Conservation (phyloP, 768 basidiomycete genomes). For the Lentinula guzmanii region DNA sequence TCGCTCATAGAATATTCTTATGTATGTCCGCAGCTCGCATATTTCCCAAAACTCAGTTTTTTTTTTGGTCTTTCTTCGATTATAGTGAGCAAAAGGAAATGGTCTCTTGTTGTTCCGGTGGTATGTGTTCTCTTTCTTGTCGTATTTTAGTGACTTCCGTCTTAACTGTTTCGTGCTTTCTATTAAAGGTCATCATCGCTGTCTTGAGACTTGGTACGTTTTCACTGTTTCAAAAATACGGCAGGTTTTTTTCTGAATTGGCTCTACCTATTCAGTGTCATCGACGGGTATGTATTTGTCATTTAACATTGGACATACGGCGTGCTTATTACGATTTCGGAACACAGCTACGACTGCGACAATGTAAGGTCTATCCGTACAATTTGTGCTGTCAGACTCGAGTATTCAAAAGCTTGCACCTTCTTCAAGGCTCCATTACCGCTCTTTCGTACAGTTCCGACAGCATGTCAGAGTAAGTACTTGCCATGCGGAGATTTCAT, state of each 20-base stretch:
- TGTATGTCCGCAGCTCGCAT: slow-evolving; percentile 18
- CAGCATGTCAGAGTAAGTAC: slow-evolving; percentile 13
- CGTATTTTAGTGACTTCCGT: background rate
- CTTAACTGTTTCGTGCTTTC: background rate
- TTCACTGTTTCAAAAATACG: background rate
- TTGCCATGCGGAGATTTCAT: background rate
- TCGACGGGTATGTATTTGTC: slow-evolving; percentile 21
- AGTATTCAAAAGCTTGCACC: background rate
- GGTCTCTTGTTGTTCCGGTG: slow-evolving; percentile 24
- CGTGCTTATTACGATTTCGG: too few species aligned
- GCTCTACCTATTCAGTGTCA: slow-evolving; percentile 9
- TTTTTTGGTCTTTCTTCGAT: background rate
- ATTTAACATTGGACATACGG: background rate
- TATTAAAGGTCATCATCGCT: slow-evolving; percentile 18
- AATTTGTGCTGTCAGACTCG: background rate
- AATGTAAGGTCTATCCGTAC: background rate
- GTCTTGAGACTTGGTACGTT: slow-evolving; percentile 21
- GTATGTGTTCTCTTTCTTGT: slow-evolving; percentile 14
- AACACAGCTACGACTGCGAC: background rate
- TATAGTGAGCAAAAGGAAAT: slow-evolving; percentile 31
- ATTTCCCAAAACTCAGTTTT: background rate
- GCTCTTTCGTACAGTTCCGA: slow-evolving; percentile 13
- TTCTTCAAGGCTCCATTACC: slow-evolving; percentile 1
- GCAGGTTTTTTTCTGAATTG: background rate
- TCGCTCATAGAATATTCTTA: slow-evolving; percentile 31